Percentiles rank a stretch among this genome's conserved stretches.
Evolutionary conservation across 2,329 filamentous ascomycete genomes (phyloP).

Genomic region (Pseudonectria foliicola): DNA sequence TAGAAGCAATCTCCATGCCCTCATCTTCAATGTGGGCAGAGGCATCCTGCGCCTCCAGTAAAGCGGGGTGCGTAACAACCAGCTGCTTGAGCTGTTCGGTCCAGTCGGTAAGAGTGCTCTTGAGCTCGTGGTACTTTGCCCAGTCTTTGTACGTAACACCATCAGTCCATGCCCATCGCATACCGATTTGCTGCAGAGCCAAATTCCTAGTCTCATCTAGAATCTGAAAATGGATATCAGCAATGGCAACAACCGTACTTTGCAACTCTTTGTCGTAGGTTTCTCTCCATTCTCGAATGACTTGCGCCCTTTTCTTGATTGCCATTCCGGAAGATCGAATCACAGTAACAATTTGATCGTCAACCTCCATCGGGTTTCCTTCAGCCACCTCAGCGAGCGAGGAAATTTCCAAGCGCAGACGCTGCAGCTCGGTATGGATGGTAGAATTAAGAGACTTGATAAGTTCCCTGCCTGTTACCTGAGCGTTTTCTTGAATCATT

Average conservation of each 20-base stretch:
- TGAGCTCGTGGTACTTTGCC: slow-evolving; percentile 88
- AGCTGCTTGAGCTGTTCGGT: slow-evolving; percentile 71
- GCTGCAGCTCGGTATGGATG: slow-evolving; percentile 54
- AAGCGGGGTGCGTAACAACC: slow-evolving; percentile 64
- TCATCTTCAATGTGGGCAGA: slow-evolving; percentile 65
- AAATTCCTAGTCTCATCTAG: slow-evolving; percentile 77
- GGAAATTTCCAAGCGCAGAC: slow-evolving; percentile 61
- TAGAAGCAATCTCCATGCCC: slow-evolving; percentile 73
- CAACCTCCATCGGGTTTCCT: slow-evolving; percentile 32
- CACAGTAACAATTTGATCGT: slow-evolving; percentile 36
- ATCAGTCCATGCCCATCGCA: slow-evolving; percentile 94
- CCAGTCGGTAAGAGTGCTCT: slow-evolving; percentile 77
- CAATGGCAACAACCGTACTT: slow-evolving; percentile 60
- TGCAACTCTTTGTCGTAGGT: slow-evolving; percentile 64
- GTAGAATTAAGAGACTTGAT: slow-evolving; percentile 62
- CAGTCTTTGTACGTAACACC: slow-evolving; percentile 96
- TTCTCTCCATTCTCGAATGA: slow-evolving; percentile 69
- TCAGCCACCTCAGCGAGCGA: slow-evolving; percentile 51
- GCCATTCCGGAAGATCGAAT: slow-evolving; percentile 62
- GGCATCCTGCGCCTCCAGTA: slow-evolving; percentile 60
- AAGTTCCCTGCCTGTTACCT: slow-evolving; percentile 58
- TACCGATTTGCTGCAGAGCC: slow-evolving; percentile 83
- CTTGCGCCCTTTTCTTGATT: slow-evolving; percentile 72
- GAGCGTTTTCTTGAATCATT: slow-evolving; percentile 57
- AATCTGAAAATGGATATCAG: slow-evolving; percentile 75